phyloP scores from a whole-genome alignment of 768 basidiomycete species.

The Trichaptum fuscoviolaceum region DNA sequence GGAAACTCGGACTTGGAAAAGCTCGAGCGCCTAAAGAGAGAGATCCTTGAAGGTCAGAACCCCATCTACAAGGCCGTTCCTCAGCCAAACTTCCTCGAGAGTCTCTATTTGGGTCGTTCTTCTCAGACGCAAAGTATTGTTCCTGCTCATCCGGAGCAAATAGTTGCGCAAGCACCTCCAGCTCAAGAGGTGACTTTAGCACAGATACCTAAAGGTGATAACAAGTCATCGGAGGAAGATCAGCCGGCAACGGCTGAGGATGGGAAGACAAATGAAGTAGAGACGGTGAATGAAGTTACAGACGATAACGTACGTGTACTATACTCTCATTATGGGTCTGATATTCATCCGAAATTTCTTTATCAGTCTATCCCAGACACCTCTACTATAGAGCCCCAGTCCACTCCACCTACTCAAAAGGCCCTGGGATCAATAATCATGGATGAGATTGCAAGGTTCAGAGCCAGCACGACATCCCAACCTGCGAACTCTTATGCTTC shows the following conservation, averaged over 20 bases:
- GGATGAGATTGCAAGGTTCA: neutral
- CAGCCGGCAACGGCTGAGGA: neutral
- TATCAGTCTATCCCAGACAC: neutral
- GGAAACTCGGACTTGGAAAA: slow-evolving; percentile 3
- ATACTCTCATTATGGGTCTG: neutral
- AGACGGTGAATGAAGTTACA: neutral
- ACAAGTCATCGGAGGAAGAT: neutral
- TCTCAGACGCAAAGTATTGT: neutral
- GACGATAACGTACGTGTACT: neutral
- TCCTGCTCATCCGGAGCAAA: slow-evolving; percentile 1
- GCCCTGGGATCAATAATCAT: neutral
- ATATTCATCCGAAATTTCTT: neutral
- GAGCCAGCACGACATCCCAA: neutral
- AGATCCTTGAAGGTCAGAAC: slow-evolving; percentile 3
- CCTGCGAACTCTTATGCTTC: neutral
- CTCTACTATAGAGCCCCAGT: neutral
- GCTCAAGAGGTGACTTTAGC: neutral
- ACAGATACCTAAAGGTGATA: neutral
- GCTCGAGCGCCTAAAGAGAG: slow-evolving; percentile 4
- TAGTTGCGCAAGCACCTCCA: neutral
- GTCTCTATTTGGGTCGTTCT: slow-evolving; percentile 2
- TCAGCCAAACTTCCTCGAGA: slow-evolving; percentile 4
- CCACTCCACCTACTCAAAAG: neutral
- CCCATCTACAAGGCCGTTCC: slow-evolving; percentile 5
- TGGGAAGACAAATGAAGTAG: neutral